Base-by-base conservation (phyloP, 2,329 filamentous ascomycete species). In the Zymoseptoria tritici region DNA sequence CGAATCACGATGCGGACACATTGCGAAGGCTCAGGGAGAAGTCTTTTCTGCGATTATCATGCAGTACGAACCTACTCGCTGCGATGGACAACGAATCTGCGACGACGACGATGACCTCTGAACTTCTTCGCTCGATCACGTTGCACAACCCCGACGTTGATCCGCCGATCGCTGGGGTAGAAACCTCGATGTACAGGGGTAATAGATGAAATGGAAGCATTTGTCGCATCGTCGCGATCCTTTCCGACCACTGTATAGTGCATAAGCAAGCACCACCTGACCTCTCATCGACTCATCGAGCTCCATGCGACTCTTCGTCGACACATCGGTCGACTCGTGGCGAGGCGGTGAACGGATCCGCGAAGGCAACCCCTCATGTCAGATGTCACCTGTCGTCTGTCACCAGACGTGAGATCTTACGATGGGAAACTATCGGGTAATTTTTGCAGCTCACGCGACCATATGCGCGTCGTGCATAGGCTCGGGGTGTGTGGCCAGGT, bases 91-190 rank as follows among this genome's bases (percentile, higher is more conserved):
- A 42, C 11, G 36, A 42, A 6, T 3, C 36, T 4, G 16, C 11
- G 1, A 42, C 11, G 16, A 36, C 31, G 31, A 36, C 31, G 11
- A 1, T 42, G 36, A 46, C 36, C 5, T 46, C 36, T 16, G 13
- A 46, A 1, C 16, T 7, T 46, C 5, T 46, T 46, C 36, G 5
- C 36, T 16, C 36, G 36, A n/a, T 46, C 36, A n/a, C 13, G 6
- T 46, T n/a, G 36, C 36, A 16, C 13, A 7, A n/a, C 16, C 16
- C 36, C 58, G 55, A 52, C 36, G 58, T 51, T 42, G 46, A 46
- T 31, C 50, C 52, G 58, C 52, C 55, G 58, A 60, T 60, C 55
- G 55, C 58, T 36, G 55, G 51, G 55, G 49, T 46, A 13, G 36
- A n/a, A n/a, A 46, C 5, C 11, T 16, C 36, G 36, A 46, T 46